Evolutionary conservation across 495 filamentous ascomycete genomes (phyloP).

Genomic region (Lineolata rhizophorae): DNA sequence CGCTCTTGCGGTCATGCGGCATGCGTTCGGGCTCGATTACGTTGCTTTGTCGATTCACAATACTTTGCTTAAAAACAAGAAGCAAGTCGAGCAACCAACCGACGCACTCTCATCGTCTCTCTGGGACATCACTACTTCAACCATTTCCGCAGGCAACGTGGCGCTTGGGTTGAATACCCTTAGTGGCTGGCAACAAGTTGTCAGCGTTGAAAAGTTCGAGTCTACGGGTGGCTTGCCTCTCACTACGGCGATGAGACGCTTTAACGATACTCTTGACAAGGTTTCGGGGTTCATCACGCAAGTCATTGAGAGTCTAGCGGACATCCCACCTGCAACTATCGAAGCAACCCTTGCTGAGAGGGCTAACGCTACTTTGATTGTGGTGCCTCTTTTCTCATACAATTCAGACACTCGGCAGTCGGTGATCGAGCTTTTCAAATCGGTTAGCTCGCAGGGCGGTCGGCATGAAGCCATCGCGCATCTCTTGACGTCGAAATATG

Average conservation of each 20-base stretch:
- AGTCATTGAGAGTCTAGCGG: constrained; percentile 52
- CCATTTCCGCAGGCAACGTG: constrained; percentile 38
- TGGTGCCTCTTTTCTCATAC: constrained; percentile 46
- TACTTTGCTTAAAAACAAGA: too few species aligned
- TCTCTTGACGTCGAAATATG: constrained; percentile 40
- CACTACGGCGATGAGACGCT: constrained; percentile 34
- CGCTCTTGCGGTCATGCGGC: constrained; percentile 29
- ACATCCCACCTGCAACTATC: constrained; percentile 38
- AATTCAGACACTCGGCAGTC: constrained; percentile 50
- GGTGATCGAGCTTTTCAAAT: constrained; percentile 59
- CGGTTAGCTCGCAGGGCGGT: constrained; percentile 43
- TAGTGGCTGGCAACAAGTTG: constrained; percentile 42
- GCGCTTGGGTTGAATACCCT: constrained; percentile 47
- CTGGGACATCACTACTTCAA: constrained; percentile 54
- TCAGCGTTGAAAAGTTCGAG: constrained; percentile 50
- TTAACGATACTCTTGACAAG: constrained; percentile 50
- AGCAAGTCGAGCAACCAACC: too few species aligned
- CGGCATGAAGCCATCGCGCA: constrained; percentile 54
- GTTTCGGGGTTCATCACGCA: constrained; percentile 45
- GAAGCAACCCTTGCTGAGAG: too few species aligned
- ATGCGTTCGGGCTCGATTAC: constrained; percentile 53
- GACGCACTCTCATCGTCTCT: constrained; percentile 41
- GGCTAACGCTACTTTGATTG: too few species aligned
- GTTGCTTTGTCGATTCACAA: constrained; percentile 51
- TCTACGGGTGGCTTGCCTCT: constrained; percentile 25